A percentile compares a stretch with the other conserved stretches of the same genome.
Evolutionary conservation across 352 stramenopile genomes (phyloP).

Genomic region (Phytophthora pseudosyringae): DNA sequence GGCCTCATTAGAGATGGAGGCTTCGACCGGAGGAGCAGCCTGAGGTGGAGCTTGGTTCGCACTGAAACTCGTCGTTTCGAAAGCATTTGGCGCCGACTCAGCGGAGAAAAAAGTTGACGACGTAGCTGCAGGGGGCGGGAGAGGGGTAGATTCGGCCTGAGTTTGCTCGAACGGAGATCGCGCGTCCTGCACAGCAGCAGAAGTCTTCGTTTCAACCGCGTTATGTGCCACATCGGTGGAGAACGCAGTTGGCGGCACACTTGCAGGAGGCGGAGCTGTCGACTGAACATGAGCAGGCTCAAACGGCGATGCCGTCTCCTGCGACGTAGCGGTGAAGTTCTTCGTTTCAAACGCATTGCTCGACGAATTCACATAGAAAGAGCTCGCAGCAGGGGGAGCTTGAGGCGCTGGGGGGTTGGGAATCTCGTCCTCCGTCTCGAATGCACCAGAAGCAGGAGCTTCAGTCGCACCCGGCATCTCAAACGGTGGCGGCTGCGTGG

Average conservation of each 20-base stretch:
- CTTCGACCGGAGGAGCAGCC: not conserved
- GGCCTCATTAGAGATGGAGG: slow-evolving; percentile 9
- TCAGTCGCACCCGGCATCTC: not conserved
- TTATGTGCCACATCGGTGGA: slow-evolving; percentile 1
- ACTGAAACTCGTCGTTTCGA: slow-evolving; percentile 16
- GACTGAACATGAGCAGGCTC: slow-evolving; percentile 12
- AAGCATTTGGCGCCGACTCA: slow-evolving; percentile 6
- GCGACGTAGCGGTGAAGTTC: slow-evolving; percentile 8
- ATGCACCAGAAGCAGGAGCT: slow-evolving; percentile 4
- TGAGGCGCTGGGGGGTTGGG: not conserved
- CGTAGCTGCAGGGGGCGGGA: not conserved
- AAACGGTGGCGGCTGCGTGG: slow-evolving; percentile 12
- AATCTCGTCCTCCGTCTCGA: slow-evolving; percentile 17
- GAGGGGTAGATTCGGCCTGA: slow-evolving; percentile 1
- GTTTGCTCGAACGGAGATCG: slow-evolving; percentile 12
- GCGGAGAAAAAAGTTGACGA: slow-evolving; percentile 12
- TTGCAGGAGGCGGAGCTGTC: slow-evolving; percentile 1
- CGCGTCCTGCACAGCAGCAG: slow-evolving; percentile 1
- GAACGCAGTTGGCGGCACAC: slow-evolving; percentile 8
- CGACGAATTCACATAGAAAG: not conserved
- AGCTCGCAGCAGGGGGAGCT: not conserved
- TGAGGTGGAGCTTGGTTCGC: slow-evolving; percentile 1
- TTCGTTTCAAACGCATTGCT: slow-evolving; percentile 17
- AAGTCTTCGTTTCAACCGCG: slow-evolving; percentile 15
- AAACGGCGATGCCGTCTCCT: slow-evolving; percentile 5